Base-by-base conservation (phyloP, 2,329 filamentous ascomycete genomes). In the Reticulascus tulasneorum region DNA sequence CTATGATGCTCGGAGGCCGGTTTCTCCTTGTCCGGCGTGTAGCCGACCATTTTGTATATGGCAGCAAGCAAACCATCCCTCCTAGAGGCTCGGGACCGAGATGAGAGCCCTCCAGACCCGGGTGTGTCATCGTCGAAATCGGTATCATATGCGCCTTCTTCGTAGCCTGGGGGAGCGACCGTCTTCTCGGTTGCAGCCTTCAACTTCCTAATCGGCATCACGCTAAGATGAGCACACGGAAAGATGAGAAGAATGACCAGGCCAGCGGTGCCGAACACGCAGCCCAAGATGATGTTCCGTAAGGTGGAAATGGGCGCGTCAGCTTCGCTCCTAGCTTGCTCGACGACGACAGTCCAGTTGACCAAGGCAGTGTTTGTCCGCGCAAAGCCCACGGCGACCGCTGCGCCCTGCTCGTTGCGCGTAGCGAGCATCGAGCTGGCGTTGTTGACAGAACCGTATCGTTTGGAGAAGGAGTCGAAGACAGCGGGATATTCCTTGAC, bases 301-400 rank as follows among this genome's bases (percentile, higher is more conserved):
- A 95, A 68, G 15, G 78, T 80, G 19, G 69, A 62, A 38, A 95
- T 89, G 0, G 89, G 85, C 7, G 71, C 68, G 63, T 84, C 89
- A 1, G 89, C 86, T 59, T 95, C 89, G 16, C 58, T 57, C 44
- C 79, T 78, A 3, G 78, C 69, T 57, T 93, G 82, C 55, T 95
- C 90, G 1, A 95, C 76, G 3, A 94, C 51, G 4, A 96, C 65
- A 6, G 86, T 79, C 90, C 90, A 96, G 51, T 91, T 78, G 7
- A 86, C 86, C 34, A 94, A 62, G 1, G 63, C 55, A 6, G 73
- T 86, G 35, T 76, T 71, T 0, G 85, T 79, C 9, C 84, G 71
- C 7, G 86, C 86, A 51, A 81, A 91, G 16, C 89, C 90, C n/a
- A 90, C 82, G 9, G 87, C 84, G 2, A 96, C 86, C 5, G 62